Percentiles rank a stretch among this genome's conserved stretches.
Evolutionary conservation across 2,329 filamentous ascomycete genomes (phyloP).

Genomic region (Diaporthe eres): DNA sequence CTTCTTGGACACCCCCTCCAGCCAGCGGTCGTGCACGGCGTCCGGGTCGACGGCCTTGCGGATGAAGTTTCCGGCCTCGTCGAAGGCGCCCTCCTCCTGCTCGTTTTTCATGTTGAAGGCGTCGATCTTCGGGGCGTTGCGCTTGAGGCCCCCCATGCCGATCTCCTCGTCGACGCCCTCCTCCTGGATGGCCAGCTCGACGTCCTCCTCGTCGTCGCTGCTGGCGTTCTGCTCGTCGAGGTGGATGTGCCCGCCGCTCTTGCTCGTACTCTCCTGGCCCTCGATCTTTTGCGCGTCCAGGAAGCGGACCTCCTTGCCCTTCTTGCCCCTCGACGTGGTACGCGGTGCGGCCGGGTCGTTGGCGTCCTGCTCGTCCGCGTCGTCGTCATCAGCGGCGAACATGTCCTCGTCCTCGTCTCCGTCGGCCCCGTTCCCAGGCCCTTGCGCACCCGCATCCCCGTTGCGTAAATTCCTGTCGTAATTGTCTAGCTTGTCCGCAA

Average conservation of each 20-base stretch:
- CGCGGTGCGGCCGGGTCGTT: constrained; percentile 41
- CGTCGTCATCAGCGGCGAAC: constrained; percentile 77
- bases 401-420: constrained; percentile 82
- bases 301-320: constrained; percentile 74
- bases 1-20: constrained; percentile 93
- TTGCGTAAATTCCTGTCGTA: constrained; percentile 62
- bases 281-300: constrained; percentile 76
- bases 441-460: constrained; percentile 53
- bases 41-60: constrained; percentile 91
- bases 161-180: constrained; percentile 89
- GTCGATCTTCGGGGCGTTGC: constrained; percentile 92
- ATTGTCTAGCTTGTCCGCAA: constrained; percentile 67
- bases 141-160: constrained; percentile 90
- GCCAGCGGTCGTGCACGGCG: constrained; percentile 90
- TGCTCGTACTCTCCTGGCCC: constrained; percentile 82
- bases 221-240: constrained; percentile 65
- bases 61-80: constrained; percentile 91
- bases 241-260: constrained; percentile 79
- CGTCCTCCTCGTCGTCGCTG: constrained; percentile 76
- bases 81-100: constrained; percentile 93
- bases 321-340: constrained; percentile 65
- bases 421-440: constrained; percentile 48
- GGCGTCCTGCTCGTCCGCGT: constrained; percentile 34
- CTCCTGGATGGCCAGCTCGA: constrained; percentile 81
- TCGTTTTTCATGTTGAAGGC: constrained; percentile 95